Percentiles rank a stretch among this genome's conserved stretches.
These are phyloP conservation scores for Elongisporangium undulatum DNA, from an alignment of 352 stramenopile genomes.

Conservation along the genomic window DNA sequence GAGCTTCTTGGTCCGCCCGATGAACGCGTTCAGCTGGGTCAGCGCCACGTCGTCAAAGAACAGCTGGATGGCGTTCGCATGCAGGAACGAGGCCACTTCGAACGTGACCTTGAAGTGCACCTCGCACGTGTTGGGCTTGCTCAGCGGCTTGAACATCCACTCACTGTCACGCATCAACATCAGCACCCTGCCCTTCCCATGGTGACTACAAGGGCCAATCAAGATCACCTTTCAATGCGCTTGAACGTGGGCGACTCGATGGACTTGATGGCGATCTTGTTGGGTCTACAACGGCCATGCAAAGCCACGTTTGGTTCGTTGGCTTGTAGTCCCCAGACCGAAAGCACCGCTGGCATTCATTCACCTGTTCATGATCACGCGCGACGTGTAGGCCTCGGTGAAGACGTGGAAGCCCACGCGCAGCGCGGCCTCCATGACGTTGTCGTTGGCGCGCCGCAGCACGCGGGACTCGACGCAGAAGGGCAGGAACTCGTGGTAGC, in stretches of 20 bases:
- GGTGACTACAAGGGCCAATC: constrained; percentile 1
- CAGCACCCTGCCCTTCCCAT: background rate
- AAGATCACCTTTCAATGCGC: constrained; percentile 70
- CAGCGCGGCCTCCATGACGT: constrained; percentile 76
- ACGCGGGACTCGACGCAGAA: constrained; percentile 81
- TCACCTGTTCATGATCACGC: constrained; percentile 72
- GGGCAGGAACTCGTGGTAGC: constrained; percentile 72
- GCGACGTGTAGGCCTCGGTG: constrained; percentile 79
- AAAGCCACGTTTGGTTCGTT: background rate
- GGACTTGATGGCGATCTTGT: constrained; percentile 69
- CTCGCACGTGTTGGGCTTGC: constrained; percentile 51
- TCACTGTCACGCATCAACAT: constrained; percentile 25
- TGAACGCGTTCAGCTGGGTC: constrained; percentile 81
- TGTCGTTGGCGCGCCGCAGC: constrained; percentile 60
- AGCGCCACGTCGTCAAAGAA: constrained; percentile 84
- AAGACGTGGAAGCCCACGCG: constrained; percentile 79
- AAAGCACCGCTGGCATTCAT: too few species aligned
- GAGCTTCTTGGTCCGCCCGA: constrained; percentile 53
- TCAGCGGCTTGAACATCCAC: constrained; percentile 54
- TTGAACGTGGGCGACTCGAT: constrained; percentile 86
- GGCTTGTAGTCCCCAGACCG: too few species aligned
- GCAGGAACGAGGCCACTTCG: constrained; percentile 74
- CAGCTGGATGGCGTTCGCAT: constrained; percentile 75
- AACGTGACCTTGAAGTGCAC: constrained; percentile 81
- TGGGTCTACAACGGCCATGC: constrained; percentile 24